Conservation (phyloP, 2,329 filamentous ascomycete genomes). For the Teratosphaeria viscida region DNA sequence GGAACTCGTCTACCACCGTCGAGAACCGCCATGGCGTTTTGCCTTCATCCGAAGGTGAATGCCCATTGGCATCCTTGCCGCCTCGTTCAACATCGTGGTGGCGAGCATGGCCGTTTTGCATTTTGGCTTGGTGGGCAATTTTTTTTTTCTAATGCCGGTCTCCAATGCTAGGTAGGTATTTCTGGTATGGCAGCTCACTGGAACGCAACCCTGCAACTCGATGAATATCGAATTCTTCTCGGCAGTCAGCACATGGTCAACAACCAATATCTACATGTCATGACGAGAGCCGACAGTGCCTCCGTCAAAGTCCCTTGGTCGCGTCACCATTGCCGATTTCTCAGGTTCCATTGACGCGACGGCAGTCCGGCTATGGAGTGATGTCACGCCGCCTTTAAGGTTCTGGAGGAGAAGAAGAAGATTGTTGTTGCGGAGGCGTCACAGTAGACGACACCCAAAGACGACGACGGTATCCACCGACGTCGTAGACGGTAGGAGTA, state of each 20-base stretch:
- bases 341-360: not conserved
- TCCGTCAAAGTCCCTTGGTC: not conserved
- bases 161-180: not conserved
- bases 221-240: not conserved
- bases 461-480: not conserved
- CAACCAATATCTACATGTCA: not conserved
- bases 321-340: not conserved
- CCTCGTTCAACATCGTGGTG: not conserved
- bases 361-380: not conserved
- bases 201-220: not conserved
- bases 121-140: not conserved
- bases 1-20: not conserved
- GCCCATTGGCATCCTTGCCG: not conserved
- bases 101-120: not conserved
- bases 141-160: not conserved
- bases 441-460: not conserved
- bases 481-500: not conserved
- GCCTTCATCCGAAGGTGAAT: not conserved
- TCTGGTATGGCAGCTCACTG: not conserved
- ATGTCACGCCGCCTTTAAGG: not conserved
- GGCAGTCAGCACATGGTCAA: not conserved
- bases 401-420: not conserved
- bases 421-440: not conserved
- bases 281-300: not conserved
- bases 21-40: not conserved